Conservation (phyloP, 805 yeast genomes). For the Kuraishia ogatae region DNA sequence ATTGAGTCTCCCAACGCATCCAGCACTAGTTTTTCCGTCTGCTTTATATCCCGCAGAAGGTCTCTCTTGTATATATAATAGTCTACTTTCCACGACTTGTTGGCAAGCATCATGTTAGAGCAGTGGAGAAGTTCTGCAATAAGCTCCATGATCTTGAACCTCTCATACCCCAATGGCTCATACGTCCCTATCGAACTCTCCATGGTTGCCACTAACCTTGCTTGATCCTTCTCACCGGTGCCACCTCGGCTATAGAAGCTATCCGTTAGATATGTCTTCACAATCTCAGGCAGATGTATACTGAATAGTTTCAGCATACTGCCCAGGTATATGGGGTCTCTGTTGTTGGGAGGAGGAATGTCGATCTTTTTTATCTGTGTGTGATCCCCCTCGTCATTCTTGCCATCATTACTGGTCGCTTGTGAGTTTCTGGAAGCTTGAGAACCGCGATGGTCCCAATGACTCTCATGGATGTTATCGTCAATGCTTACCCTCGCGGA, state of each 20-base stretch:
- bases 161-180: slow-evolving; percentile 81
- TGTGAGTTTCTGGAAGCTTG: background rate
- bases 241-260: slow-evolving; percentile 10
- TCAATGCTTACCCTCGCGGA: background rate
- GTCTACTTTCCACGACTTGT: slow-evolving; percentile 59
- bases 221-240: background rate
- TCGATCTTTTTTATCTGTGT: background rate
- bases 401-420: background rate
- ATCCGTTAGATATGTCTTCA: slow-evolving; percentile 21
- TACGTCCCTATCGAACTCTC: slow-evolving; percentile 52
- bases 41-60: slow-evolving; percentile 47
- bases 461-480: background rate
- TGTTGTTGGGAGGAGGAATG: slow-evolving; percentile 47
- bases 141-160: slow-evolving; percentile 83
- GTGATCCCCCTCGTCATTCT: slow-evolving; percentile 3
- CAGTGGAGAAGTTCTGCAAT: slow-evolving; percentile 93
- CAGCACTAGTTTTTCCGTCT: slow-evolving; percentile 25
- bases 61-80: slow-evolving; percentile 65
- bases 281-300: slow-evolving; percentile 22
- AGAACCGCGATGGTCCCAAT: background rate
- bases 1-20: slow-evolving; percentile 25
- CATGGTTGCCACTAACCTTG: slow-evolving; percentile 14
- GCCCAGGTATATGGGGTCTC: slow-evolving; percentile 92
- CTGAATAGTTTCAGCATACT: slow-evolving; percentile 74
- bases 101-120: slow-evolving; percentile 87